Conservation (phyloP, 106 monocot species). For the Narthecium ossifragum region DNA sequence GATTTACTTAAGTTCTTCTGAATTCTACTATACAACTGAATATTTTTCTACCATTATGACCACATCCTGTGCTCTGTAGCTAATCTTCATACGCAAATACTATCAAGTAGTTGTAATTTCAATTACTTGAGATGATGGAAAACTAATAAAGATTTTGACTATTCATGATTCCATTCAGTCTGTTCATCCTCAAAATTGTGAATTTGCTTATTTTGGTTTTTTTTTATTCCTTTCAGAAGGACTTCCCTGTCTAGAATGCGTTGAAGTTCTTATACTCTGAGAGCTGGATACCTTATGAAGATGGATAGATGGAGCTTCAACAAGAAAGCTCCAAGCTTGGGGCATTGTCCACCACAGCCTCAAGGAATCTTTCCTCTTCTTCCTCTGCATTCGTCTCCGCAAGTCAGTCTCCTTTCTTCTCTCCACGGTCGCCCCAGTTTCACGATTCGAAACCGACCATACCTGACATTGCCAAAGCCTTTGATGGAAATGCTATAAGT, state of each 20-base stretch:
- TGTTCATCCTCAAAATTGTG: no score
- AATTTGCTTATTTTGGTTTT: no score
- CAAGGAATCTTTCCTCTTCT: slow-evolving; percentile 76
- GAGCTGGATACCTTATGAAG: slow-evolving; percentile 45
- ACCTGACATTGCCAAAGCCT: slow-evolving; percentile 4
- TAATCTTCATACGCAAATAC: no score
- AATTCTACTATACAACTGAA: no score
- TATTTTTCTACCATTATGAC: no score
- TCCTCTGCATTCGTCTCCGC: slow-evolving; percentile 95
- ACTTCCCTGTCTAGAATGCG: slow-evolving; percentile 17
- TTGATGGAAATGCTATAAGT: slow-evolving; percentile 14
- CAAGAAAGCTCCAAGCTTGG: slow-evolving; percentile 80
- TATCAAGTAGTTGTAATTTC: no score
- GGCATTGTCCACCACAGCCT: slow-evolving; percentile 38
- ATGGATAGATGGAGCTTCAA: slow-evolving; percentile 96
- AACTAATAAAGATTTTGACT: no score
- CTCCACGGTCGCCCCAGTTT: slow-evolving; percentile 55
- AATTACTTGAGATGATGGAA: no score
- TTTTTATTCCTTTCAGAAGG: slow-evolving; percentile 20
- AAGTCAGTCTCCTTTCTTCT: slow-evolving; percentile 92
- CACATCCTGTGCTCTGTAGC: no score
- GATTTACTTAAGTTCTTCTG: no score
- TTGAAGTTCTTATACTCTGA: slow-evolving; percentile 20
- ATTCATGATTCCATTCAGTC: no score
- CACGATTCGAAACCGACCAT: slow-evolving; percentile 13